Evolutionary conservation across 2,329 filamentous ascomycete species (phyloP).

Genomic region (Nigrospora sphaerica): DNA sequence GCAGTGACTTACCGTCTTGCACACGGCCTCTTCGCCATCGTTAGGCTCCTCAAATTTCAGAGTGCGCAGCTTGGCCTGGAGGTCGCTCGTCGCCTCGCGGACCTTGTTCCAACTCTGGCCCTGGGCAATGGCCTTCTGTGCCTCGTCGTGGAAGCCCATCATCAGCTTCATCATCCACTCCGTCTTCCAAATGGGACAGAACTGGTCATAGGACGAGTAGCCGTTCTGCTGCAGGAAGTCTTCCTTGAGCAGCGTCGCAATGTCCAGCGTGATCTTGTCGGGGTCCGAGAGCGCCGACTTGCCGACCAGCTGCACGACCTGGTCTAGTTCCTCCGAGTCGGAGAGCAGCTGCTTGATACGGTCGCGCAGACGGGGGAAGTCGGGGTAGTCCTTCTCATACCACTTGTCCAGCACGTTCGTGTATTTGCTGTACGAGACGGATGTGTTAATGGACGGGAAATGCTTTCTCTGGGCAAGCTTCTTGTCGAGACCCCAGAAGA

Average conservation of each 20-base stretch:
- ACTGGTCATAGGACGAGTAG: conserved; percentile 98
- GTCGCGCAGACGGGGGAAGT: conserved; percentile 88
- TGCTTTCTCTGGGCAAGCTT: conserved; percentile 98
- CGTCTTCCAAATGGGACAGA: conserved; percentile 99
- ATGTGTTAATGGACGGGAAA: conserved; percentile 97
- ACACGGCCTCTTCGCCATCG: conserved; percentile 73
- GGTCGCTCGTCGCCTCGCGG: conserved; percentile 78
- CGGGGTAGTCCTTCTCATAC: conserved; percentile 89
- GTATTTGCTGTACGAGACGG: conserved; percentile 95
- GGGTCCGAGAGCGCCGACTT: conserved; percentile 93
- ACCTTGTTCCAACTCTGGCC: conserved; percentile 91
- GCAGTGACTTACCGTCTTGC: conserved; percentile 64
- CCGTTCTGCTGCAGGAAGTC: conserved; percentile 99
- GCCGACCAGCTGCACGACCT: conserved; percentile 96
- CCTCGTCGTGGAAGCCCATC: conserved; percentile 96
- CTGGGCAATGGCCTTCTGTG: conserved; percentile 88
- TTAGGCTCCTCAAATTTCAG: conserved; percentile 96
- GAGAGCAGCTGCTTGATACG: conserved; percentile 90
- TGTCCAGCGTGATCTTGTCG: conserved; percentile 96
- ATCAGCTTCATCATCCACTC: conserved; percentile 99
- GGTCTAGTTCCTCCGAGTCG: conserved; percentile 93
- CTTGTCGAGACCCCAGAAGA: conserved; percentile 99
- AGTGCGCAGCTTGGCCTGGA: conserved; percentile 76
- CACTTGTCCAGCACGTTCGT: conserved; percentile 80
- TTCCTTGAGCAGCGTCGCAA: conserved; percentile 89